A percentile compares a stretch with the other conserved stretches of the same genome.
Evolutionary conservation across 2,329 filamentous ascomycete genomes (phyloP).

Genomic region (Cercospora brassicicola): DNA sequence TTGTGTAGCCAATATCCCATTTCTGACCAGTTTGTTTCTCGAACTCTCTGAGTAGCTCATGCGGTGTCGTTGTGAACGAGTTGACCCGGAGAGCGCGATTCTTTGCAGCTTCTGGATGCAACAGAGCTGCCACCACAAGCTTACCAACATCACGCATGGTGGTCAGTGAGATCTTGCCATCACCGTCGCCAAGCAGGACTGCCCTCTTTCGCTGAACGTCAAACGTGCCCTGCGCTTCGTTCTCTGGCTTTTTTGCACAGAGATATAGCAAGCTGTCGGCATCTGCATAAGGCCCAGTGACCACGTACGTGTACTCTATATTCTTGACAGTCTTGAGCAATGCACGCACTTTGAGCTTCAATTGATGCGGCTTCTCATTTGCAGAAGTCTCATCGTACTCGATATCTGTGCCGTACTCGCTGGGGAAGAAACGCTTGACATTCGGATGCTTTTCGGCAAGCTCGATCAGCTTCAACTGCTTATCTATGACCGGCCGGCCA

Average conservation of each 20-base stretch:
- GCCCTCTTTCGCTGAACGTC: conserved; percentile 60
- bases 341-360: conserved; percentile 67
- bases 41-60: conserved; percentile 64
- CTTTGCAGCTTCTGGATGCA: conserved; percentile 55
- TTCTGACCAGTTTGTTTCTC: conserved; percentile 61
- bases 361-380: conserved; percentile 66
- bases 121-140: conserved; percentile 62
- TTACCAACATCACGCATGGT: conserved; percentile 71
- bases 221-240: conserved; percentile 56
- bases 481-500: conserved; percentile 61
- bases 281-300: conserved; percentile 69
- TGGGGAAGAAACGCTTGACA: conserved; percentile 65
- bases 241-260: conserved; percentile 41
- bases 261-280: conserved; percentile 53
- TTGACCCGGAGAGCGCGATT: conserved; percentile 66
- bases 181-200: conserved; percentile 61
- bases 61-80: conserved; percentile 67
- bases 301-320: conserved; percentile 65
- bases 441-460: conserved; percentile 56
- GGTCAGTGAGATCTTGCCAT: conserved; percentile 65
- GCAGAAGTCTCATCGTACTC: conserved; percentile 59
- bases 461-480: conserved; percentile 62
- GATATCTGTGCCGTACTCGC: conserved; percentile 67
- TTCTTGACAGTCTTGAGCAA: conserved; percentile 56
- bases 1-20: conserved; percentile 57